phyloP scores from a whole-genome alignment of 176 grass and related monocot genomes.

The Ensete glaucum region DNA sequence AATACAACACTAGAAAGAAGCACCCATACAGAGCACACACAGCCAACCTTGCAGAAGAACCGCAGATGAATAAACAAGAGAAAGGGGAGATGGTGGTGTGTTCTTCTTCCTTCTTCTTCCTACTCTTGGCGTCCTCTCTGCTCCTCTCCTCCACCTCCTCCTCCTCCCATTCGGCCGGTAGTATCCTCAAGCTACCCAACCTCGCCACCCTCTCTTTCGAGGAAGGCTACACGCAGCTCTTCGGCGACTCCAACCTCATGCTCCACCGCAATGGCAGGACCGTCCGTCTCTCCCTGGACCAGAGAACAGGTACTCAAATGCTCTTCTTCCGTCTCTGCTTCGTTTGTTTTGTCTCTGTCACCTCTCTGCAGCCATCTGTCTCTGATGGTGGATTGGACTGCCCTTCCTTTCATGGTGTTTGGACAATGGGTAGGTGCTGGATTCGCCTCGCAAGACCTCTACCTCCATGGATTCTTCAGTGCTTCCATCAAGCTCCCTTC shows the following conservation, averaged over 20 bases:
- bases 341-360: not conserved
- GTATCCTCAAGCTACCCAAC: constrained; percentile 13
- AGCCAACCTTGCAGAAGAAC: not conserved
- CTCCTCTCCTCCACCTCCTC: not conserved
- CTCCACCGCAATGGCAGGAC: constrained; percentile 52
- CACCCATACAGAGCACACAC: too few relatives aligned
- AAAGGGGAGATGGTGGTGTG: constrained; percentile 22
- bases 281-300: constrained; percentile 73
- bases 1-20: not conserved
- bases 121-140: constrained; percentile 10
- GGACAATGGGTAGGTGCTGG: too few relatives aligned
- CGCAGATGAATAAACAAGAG: not conserved
- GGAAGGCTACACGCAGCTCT: constrained; percentile 74
- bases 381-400: constrained; percentile 46
- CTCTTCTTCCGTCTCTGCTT: not conserved
- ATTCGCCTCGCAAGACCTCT: too few relatives aligned
- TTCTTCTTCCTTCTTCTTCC: constrained; percentile 15
- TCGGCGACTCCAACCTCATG: constrained; percentile 80
- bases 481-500: too few relatives aligned
- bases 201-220: constrained; percentile 48
- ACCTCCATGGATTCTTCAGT: too few relatives aligned
- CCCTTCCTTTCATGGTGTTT: too few relatives aligned
- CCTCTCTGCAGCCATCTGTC: not conserved
- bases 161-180: not conserved
- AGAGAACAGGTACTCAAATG: constrained; percentile 42